Evolutionary conservation across 495 filamentous ascomycete species (phyloP).

Genomic region (Lophiotrema nucula): DNA sequence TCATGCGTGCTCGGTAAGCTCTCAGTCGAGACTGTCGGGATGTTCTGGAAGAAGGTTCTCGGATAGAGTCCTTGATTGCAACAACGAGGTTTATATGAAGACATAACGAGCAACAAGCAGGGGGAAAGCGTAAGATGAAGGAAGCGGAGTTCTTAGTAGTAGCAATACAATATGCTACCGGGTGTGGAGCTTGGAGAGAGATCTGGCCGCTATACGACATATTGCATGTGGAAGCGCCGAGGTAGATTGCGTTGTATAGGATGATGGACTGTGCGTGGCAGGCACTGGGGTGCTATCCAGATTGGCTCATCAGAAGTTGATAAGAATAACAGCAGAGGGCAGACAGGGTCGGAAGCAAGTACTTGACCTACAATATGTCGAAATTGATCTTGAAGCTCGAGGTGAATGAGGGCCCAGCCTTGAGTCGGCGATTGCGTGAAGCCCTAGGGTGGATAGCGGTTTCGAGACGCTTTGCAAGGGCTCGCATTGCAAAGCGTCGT

Average conservation of each 20-base stretch:
- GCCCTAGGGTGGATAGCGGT: background rate
- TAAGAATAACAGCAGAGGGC: background rate
- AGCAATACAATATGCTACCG: background rate
- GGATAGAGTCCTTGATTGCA: background rate
- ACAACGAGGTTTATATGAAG: background rate
- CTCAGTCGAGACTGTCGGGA: background rate
- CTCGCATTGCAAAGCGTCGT: no score
- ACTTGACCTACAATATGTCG: background rate
- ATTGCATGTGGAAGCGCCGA: conserved; percentile 12
- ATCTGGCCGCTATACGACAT: background rate
- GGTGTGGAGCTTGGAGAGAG: background rate
- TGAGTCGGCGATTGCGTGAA: background rate
- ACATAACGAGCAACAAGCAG: background rate
- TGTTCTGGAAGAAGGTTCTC: background rate
- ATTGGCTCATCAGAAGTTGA: no score
- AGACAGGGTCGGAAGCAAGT: background rate
- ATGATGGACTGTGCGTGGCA: conserved; percentile 11
- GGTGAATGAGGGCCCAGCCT: background rate
- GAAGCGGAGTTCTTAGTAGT: background rate
- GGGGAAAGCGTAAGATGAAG: background rate
- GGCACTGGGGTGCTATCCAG: background rate
- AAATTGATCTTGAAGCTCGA: conserved; percentile 8
- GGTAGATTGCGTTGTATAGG: conserved; percentile 10
- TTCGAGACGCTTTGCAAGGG: no score
- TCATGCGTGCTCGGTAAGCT: background rate